These are phyloP conservation scores for Isochrysis galbana DNA, from an alignment of 78 protist genomes.

Conservation along the genomic window DNA sequence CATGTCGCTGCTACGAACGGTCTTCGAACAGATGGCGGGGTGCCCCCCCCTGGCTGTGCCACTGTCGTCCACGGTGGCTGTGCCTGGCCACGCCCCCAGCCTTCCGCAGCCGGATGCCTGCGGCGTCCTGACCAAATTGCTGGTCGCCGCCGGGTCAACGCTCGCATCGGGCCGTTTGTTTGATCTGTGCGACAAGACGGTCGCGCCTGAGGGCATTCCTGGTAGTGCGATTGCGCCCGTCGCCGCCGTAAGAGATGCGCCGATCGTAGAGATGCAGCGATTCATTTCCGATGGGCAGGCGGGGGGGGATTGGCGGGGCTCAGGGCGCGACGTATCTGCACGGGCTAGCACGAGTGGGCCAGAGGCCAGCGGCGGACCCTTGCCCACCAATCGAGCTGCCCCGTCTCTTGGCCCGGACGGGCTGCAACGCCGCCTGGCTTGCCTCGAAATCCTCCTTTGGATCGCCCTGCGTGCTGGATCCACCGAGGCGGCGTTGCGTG, in stretches of 20 bases:
- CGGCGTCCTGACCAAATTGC: too few relatives aligned
- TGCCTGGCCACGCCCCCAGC: not conserved
- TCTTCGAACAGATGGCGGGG: not conserved
- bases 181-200: not conserved
- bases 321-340: too few relatives aligned
- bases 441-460: not conserved
- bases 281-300: not conserved
- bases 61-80: not conserved
- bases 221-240: not conserved
- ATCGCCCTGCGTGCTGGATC: not conserved
- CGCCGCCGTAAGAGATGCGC: not conserved
- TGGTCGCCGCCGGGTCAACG: too few relatives aligned
- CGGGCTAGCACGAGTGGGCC: too few relatives aligned
- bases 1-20: not conserved
- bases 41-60: too few relatives aligned
- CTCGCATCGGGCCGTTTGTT: not conserved
- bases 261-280: not conserved
- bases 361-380: too few relatives aligned
- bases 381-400: too few relatives aligned
- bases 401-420: not conserved
- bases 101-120: not conserved
- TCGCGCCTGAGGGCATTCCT: not conserved
- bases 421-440: not conserved
- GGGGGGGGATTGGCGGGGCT: too few relatives aligned
- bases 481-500: not conserved